Base-by-base conservation (phyloP, 371 early-diverging fungal species). In the Cokeromyces recurvatus region DNA sequence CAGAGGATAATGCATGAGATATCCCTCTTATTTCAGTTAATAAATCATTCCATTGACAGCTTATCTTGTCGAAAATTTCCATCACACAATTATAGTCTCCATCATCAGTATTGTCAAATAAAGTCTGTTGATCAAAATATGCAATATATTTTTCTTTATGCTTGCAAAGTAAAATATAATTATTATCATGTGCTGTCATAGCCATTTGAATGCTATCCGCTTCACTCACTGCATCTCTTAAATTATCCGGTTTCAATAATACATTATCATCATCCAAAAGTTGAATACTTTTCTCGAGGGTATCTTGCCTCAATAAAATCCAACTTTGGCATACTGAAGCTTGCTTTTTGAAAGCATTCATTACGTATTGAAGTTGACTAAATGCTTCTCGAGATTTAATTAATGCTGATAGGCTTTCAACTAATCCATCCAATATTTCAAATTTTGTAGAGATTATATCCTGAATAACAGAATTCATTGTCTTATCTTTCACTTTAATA, bases 381-480 rank as follows among this genome's bases (percentile, higher is more conserved):
- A 67, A 29, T 6, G 59, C 57, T 41, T 71, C 72, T 16, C 65
- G 69, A 4, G 65, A 55, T 27, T 69, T 64, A 6, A 75, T 39
- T 5, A 71, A 32, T 0, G 53, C 32, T 21, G 64, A 57, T 19
- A 75, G 48, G 19, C 61, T 51, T 1, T 38, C 39, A 31, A 51
- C 51, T 2, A 75, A 24, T 21, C 65, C 72, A 12, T 48, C 53
- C 25, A 75, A 34, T 6, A 61, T 59, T 3, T 42, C 34, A 19
- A 27, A 61, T 12, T 62, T 52, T 5, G 51, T 60, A 4, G 55
- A 46, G 6, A 75, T 46, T 2, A 65, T 64, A 15, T 69, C 70
- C 19, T 52, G 54, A 23, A 75, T 61, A n/a, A 67, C 61, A 14
- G 53, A 27, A 35, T 75, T 71, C 21, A 51, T 60, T 2, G 65